Evolutionary conservation across 768 basidiomycete species (phyloP).

Genomic region (Harrya chromipes): DNA sequence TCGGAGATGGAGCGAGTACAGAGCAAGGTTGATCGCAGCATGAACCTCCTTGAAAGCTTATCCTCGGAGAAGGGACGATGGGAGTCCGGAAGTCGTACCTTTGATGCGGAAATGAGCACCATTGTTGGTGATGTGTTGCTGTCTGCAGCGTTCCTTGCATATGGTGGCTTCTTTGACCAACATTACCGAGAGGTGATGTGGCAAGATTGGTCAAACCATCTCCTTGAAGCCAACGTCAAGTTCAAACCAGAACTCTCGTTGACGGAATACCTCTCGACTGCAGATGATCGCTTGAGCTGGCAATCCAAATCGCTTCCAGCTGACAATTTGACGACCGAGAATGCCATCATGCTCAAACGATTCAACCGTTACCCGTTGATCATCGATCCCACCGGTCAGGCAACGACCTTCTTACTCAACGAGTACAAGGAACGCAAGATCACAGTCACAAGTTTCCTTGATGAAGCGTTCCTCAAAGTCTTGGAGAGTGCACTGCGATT

Average conservation of each 20-base stretch:
- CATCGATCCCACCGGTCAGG: slow-evolving; percentile 97
- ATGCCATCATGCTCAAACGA: slow-evolving; percentile 99
- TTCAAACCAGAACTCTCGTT: slow-evolving; percentile 91
- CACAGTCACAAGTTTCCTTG: slow-evolving; percentile 96
- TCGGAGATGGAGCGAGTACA: slow-evolving; percentile 97
- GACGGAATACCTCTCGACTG: slow-evolving; percentile 94
- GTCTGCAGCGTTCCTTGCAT: slow-evolving; percentile 95
- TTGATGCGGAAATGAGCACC: slow-evolving; percentile 97
- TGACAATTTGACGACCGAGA: slow-evolving; percentile 94
- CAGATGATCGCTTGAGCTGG: slow-evolving; percentile 94
- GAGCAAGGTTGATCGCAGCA: slow-evolving; percentile 93
- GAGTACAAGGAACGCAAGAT: slow-evolving; percentile 97
- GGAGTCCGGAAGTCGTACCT: slow-evolving; percentile 92
- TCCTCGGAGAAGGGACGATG: slow-evolving; percentile 93
- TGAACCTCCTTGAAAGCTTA: slow-evolving; percentile 90
- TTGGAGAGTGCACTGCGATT: slow-evolving; percentile 98
- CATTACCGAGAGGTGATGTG: slow-evolving; percentile 97
- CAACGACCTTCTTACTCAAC: slow-evolving; percentile 89
- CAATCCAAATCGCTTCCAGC: slow-evolving; percentile 94
- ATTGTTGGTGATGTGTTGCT: slow-evolving; percentile 96
- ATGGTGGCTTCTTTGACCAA: slow-evolving; percentile 98
- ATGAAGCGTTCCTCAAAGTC: slow-evolving; percentile 98
- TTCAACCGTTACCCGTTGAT: slow-evolving; percentile 98
- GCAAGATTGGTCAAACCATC: slow-evolving; percentile 91
- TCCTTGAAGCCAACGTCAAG: slow-evolving; percentile 84